Evolutionary conservation across 2,329 filamentous ascomycete genomes (phyloP), one percentile per base, ranked within the genome.

Genomic region (Xylariaceae sp.): DNA sequence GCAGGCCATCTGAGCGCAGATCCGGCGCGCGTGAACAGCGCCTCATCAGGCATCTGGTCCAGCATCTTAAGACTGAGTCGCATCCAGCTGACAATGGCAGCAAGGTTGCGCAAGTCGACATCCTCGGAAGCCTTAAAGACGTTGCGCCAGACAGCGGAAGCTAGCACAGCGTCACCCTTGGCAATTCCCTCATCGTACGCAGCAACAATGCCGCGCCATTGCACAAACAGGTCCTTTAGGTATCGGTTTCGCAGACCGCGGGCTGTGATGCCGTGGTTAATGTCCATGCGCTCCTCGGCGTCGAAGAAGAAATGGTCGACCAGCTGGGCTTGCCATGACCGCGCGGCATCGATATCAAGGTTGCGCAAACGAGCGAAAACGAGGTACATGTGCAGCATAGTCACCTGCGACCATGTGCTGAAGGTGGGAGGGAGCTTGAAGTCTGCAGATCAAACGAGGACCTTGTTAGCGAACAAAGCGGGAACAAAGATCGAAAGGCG

Each of bases 311-410:
- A 97, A 75, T 97, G 92, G 76, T 99, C 92, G 51, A 94, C 85
- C 64, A 99, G 82, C 76, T 96, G 90, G 70, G 92, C 89, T 74
- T 95, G 90, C 86, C 92, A 96, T 59, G 85, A 82, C 61, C 84
- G 82, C 66, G 89, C 86, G 66, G 83, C 80, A 18, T 87, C 82
- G 56, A 80, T 78, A 18, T 90, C 87, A 67, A 97, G 84, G 73
- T 87, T 87, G 65, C 94, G 89, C 67, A 97, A 79, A 58, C 92
- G 88, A 51, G 90, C 88, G 57, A 90, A 89, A 61, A 97, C 76
- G 60, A 97, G 83, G 79, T 96, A 97, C 82, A 99, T 89, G 79
- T 99, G 93, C 60, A 99, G 82, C 81, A 96, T 96, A 41, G 92
- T 94, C 50, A 97, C 88, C 75, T 97, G 92, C 17, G 92, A 90